Base-by-base conservation (phyloP, 106 monocot genomes). In the Dactylorhiza incarnata region DNA sequence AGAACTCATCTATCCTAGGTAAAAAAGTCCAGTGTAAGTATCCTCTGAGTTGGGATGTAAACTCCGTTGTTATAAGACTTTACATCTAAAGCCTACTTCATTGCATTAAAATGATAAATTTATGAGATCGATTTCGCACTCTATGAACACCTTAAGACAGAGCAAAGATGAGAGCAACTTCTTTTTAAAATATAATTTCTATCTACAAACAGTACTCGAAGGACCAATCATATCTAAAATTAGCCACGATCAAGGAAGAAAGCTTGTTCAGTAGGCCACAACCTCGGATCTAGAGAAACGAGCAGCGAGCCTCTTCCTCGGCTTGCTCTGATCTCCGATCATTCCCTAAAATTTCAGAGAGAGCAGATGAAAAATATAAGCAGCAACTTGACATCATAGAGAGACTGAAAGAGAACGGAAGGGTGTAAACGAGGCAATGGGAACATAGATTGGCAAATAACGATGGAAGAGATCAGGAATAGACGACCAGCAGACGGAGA, bases 201-300 rank as follows among this genome's bases (percentile, higher is more conserved):
- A 15, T 15, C 5, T 54, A 54, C 0, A 37, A 37, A 37, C 37
- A 37, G 3, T 3, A 37, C 37, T 37, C 37, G 3, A 65, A 11
- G 3, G 12, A 52, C 5, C 3, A 13, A 29, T 65, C 29, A 29
- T 20, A 12, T 29, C 2, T 10, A 65, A 65, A 29, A 65, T 65
- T 26, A 29, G 65, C 19, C 0, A 65, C 7, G 5, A 13, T 65
- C 25, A 65, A 65, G 25, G 25, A 65, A 65, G 65, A 26, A 65
- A 29, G 29, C 29, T 24, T 0, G 10, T 65, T 24, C 26, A 12
- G 12, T 26, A 4, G 29, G 26, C 25, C 65, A 29, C 24, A 65
- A 65, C 65, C 65, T 65, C 65, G 29, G 65, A 26, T 26, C 65
- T 65, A 24, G 65, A 26, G 29, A 65, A 65, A 29, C 65, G 65